Base-by-base conservation (phyloP, 148 eudicot genomes). In the Camellia lanceoleosa region DNA sequence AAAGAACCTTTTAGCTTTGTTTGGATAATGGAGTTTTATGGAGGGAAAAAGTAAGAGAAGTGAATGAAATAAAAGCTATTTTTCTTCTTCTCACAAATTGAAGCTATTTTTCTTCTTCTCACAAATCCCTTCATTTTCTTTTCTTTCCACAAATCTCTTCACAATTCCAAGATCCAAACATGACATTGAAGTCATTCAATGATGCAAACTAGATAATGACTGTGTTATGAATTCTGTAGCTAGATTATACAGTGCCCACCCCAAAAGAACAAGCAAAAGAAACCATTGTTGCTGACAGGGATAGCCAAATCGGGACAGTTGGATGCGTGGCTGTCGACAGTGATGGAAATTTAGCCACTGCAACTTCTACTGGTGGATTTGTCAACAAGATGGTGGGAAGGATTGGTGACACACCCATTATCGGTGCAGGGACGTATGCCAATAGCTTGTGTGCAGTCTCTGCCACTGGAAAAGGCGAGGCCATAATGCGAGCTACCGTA, bases 381-480 rank as follows among this genome's bases (percentile, higher is more conserved):
- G 94, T 92, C 44, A 94, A 94, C 88, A 94, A 94, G 81, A 91
- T 89, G 97, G 93, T 78, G 4, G 98, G 98, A 14, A 88, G 98
- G 75, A 91, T 94, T 0, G 97, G 98, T 0, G 98, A 94, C 85
- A 89, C 98, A 9, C 98, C 97, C 41, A 38, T 92, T 1, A 59
- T 94, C 64, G 98, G 98, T 52, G 89, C 98, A 42, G 97, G 98
- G 68, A 95, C 92, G 19, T 95, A 93, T 51, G 98, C 98, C 54
- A 91, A 93, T 76, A 77, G 69, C 47, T 80, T 86, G 3, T 94
- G 98, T 79, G 98, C 97, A 7, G 89, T 94, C 64, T 94, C 97
- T 54, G 92, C 93, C 52, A 94, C 98, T 0, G 98, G 98, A 20
- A 84, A 62, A 89, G 98, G 98, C 15, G 97, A 94, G 83, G 81